phyloP scores from a whole-genome alignment of 2,329 filamentous ascomycete genomes.

The Colletotrichum musae region DNA sequence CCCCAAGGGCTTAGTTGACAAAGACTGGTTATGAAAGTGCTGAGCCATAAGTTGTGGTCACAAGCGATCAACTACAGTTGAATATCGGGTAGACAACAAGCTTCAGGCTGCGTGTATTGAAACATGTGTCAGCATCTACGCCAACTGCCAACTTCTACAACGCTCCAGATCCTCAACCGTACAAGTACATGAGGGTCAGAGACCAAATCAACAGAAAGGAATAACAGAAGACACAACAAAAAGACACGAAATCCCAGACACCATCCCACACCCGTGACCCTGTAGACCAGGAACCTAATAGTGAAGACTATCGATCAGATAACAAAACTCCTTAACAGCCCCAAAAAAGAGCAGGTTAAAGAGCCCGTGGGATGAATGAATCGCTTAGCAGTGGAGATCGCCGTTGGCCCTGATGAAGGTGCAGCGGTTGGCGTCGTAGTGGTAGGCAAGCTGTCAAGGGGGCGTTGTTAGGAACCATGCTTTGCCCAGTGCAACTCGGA shows the following conservation, averaged over 20 bases:
- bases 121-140: background rate
- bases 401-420: constrained; percentile 8
- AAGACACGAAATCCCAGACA: background rate
- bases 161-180: background rate
- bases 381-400: constrained; percentile 25
- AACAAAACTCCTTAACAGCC: no score
- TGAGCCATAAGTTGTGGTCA: no score
- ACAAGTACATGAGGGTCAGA: background rate
- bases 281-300: background rate
- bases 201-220: background rate
- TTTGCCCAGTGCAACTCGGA: no score
- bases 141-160: background rate
- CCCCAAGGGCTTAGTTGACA: no score
- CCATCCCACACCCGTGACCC: background rate
- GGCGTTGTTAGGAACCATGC: background rate
- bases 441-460: constrained; percentile 7
- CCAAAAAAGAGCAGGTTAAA: background rate
- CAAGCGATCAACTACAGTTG: background rate
- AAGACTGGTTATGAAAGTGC: no score
- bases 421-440: constrained; percentile 26
- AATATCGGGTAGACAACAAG: background rate
- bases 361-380: background rate
- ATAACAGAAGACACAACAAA: background rate
- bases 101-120: background rate
- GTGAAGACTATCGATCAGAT: background rate